These are phyloP conservation scores for Syzygium oleosum DNA, from an alignment of 345 rosid genomes.

Conservation along the genomic window DNA sequence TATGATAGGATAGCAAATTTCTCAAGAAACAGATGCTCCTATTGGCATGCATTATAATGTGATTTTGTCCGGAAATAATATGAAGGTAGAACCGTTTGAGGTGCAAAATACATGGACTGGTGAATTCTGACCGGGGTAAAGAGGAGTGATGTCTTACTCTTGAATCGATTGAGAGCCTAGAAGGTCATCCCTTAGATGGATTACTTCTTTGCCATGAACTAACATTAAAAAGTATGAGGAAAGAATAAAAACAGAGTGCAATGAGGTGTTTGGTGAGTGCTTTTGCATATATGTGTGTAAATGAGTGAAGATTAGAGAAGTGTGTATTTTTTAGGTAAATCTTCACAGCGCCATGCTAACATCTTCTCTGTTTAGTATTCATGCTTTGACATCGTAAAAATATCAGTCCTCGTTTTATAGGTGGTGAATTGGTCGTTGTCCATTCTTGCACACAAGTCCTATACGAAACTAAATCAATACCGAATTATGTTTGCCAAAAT, in stretches of 20 bases:
- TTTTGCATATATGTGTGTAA: too few species aligned
- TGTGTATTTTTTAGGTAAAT: too few species aligned
- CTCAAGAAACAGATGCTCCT: too few species aligned
- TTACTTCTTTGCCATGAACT: conserved; percentile 58
- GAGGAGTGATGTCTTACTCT: conserved; percentile 53
- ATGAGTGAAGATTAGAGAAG: too few species aligned
- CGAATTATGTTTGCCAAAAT: too few species aligned
- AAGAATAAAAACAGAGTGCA: not conserved
- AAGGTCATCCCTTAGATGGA: conserved; percentile 58
- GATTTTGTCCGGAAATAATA: too few species aligned
- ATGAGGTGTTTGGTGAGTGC: too few species aligned
- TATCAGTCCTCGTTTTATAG: too few species aligned
- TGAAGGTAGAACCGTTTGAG: too few species aligned
- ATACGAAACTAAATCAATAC: too few species aligned
- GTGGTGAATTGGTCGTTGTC: not conserved
- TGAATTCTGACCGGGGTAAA: conserved; percentile 49
- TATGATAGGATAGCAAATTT: too few species aligned
- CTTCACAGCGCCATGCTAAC: not conserved
- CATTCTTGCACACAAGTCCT: not conserved
- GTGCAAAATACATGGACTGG: conserved; percentile 46
- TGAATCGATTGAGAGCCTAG: conserved; percentile 23
- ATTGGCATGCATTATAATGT: too few species aligned
- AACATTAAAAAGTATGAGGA: not conserved
- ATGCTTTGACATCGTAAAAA: not conserved
- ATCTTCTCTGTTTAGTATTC: not conserved